Base-by-base conservation (phyloP, 2,329 filamentous ascomycete species). In the Fusarium kyushuense region DNA sequence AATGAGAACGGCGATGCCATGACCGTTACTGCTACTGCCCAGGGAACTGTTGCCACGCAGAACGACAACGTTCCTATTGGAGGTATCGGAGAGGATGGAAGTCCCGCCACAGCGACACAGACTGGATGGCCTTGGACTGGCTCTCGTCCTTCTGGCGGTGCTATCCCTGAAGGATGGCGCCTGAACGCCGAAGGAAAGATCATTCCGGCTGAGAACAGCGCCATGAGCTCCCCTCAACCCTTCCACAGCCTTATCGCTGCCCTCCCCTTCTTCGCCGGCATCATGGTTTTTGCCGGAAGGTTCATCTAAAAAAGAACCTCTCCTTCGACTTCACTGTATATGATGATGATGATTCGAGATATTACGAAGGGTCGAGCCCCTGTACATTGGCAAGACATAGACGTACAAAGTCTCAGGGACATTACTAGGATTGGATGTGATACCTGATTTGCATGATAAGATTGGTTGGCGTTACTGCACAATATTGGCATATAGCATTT, bases 141-240 rank as follows among this genome's bases (percentile, higher is more conserved):
- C 84, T 45, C 80, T 80, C 56, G 80, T 86, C 57, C 84, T 16
- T 83, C 86, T 14, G 81, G 82, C 30, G 81, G 85, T 6, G 79
- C 83, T 66, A 87, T 97, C 61, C 93, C 94, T 40, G 87, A 85
- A 73, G 93, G 92, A 62, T 97, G 93, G 93, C 86, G 89, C 64
- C 92, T 96, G 80, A 92, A 90, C 51, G 84, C 89, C 65, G 87
- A 89, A 71, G 92, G 93, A 76, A 95, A 94, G 83, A 89, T 96
- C 74, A 84, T 93, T 75, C 92, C 92, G 76, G 87, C 88, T 5
- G 65, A 63, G 38, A 73, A 72, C 81, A 32, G 58, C 30, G 88
- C 87, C 75, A 84, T 85, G 16, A 41, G 56, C 11, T 53, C 65
- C 11, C 25, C 60, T 17, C 57, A 65, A 10, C 66, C 72, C 21